Base-by-base conservation (phyloP, 2,329 filamentous ascomycete species). In the Clarireedia sp. region DNA sequence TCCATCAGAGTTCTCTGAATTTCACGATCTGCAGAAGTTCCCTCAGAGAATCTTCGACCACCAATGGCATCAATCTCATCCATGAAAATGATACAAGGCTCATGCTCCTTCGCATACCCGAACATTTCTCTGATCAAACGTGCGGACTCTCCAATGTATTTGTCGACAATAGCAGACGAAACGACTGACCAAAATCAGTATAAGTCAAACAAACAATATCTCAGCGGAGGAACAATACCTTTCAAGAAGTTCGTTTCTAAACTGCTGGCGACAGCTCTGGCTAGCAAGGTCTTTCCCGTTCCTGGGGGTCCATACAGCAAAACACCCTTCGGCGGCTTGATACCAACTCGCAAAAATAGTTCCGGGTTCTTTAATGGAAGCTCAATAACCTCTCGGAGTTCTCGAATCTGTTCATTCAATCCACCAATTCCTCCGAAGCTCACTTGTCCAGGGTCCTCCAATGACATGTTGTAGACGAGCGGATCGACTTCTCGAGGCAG, bases 51-150 rank as follows among this genome's bases (percentile, higher is more conserved):
- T 67, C 94, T 83, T 66, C 95, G 84, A 60, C 95, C 95, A 71
- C 94, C 94, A 68, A 99, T 99, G 68, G 94, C 94, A 69, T 99
- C 94, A 69, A 99, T 99, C 75, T 99, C 94, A 78, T 99, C 95
- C 94, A 99, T 99, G 81, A 99, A 99, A 75, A 99, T 99, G 73
- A 99, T 99, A 73, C 94, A 99, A 40, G 94, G 94, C 73, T 99
- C 94, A 72, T 99, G 94, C 72, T 99, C 95, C 75, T 96, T 97
- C 67, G 95, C 94, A 69, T 99, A 99, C 57, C 94, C 95, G 69
- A 99, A 99, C 95, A 99, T 99, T 73, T 99, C 94, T 71, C 94
- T 86, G 68, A 99, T 99, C 63, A 99, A 78, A 63, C 95, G 87
- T 38, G 94, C 94, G 10, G 94, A 99, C 75, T 99, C 94, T 72